Percentiles rank a stretch among this genome's conserved stretches.
Conservation (phyloP, 106 monocot species). For the Allium sativum region DNA sequence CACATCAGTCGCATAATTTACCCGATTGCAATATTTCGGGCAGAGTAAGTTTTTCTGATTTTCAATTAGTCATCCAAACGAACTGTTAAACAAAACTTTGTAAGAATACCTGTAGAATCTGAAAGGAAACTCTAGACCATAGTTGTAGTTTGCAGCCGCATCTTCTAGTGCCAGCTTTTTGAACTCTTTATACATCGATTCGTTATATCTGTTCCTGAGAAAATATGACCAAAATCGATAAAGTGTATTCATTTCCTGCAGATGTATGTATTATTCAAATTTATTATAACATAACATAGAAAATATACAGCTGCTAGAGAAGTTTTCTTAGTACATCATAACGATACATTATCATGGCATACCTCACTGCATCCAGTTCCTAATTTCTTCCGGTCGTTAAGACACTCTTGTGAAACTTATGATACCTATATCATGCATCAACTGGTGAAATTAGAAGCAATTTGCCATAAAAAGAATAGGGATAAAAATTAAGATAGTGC, state of each 20-base stretch:
- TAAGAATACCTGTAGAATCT: slow-evolving; percentile 76
- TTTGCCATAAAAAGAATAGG: no score
- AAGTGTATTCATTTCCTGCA: slow-evolving; percentile 96
- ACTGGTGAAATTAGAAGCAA: no score
- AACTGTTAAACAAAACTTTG: no score
- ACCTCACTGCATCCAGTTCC: slow-evolving; percentile 93
- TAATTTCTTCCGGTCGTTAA: slow-evolving; percentile 70
- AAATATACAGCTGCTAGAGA: not conserved
- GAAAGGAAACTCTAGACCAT: slow-evolving; percentile 95
- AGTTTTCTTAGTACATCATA: no score
- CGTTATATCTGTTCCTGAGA: slow-evolving; percentile 56
- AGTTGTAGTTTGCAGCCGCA: slow-evolving; percentile 71
- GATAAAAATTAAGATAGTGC: no score
- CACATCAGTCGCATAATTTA: no score
- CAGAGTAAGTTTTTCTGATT: no score
- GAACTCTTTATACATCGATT: slow-evolving; percentile 78
- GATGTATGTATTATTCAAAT: not conserved
- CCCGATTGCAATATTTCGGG: no score
- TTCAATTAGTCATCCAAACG: no score
- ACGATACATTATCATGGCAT: slow-evolving; percentile 1
- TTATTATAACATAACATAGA: no score
- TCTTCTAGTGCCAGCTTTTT: slow-evolving; percentile 81
- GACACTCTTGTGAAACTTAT: slow-evolving; percentile 74
- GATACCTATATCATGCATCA: slow-evolving; percentile 61
- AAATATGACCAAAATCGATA: slow-evolving; percentile 93